Percentiles rank a stretch among this genome's conserved stretches.
Conservation (phyloP, 257 asterid genomes). For the Thymus quinquecostatus region DNA sequence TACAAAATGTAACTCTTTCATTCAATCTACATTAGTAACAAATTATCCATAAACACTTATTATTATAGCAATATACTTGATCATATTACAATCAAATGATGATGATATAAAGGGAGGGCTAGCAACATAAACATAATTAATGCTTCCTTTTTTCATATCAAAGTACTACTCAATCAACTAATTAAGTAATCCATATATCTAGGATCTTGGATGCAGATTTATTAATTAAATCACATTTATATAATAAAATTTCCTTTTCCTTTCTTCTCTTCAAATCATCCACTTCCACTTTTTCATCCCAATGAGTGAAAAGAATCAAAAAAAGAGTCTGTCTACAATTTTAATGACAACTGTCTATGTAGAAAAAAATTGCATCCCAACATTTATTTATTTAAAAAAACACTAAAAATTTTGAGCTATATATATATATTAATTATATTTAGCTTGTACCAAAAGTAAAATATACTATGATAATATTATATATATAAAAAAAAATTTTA, state of each 20-base stretch:
- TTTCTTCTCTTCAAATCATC: conserved; percentile 28
- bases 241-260: not conserved
- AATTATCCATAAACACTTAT: too few relatives aligned
- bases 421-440: conserved; percentile 12
- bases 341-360: conserved; percentile 80
- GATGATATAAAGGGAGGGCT: not conserved
- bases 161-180: not conserved
- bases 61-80: too few relatives aligned
- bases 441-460: conserved; percentile 42
- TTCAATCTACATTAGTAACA: too few relatives aligned
- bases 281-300: conserved; percentile 36
- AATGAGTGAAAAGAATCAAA: conserved; percentile 54
- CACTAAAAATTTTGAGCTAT: not conserved
- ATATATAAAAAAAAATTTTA: conserved; percentile 40
- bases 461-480: not conserved
- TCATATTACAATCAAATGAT: not conserved
- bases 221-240: conserved; percentile 7
- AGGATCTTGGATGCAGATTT: conserved; percentile 22
- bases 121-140: not conserved
- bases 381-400: conserved; percentile 11
- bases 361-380: conserved; percentile 56
- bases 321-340: conserved; percentile 41
- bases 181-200: conserved; percentile 15
- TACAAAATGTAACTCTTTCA: too few relatives aligned
- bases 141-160: not conserved